Base-by-base conservation (phyloP, 1,284 basidiomycete genomes). In the Rhodotorula sp. region DNA sequence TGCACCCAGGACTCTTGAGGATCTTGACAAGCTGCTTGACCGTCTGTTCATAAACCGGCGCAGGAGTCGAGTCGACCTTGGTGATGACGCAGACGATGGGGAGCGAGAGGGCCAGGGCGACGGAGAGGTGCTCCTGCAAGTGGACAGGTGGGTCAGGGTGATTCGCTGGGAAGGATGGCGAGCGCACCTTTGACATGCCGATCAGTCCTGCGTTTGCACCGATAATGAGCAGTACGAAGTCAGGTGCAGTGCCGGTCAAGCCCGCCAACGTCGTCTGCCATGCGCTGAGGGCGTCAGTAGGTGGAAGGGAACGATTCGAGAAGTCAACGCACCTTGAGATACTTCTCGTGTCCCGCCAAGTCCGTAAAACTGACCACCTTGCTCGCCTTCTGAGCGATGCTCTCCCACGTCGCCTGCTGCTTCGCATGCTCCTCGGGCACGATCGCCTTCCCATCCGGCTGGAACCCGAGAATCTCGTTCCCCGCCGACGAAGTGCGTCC, bases 61-160 rank as follows among this genome's bases (percentile, higher is more conserved):
- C 85, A 1, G 95, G 95, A 0, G 94, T 97, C 95, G 97, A 98
- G 80, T 99, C 96, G 67, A 90, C 91, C 85, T 98, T 98, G 22
- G 94, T 97, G 62, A 98, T 90, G 79, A 92, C 93, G 36, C 96
- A 90, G 8, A 94, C 88, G 47, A 99, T 89, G 2, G 95, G 95
- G 2, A 99, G 91, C 76, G 89, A 92, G 58, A 99, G 83, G 2
- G 95, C 95, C 0, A 99, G 84, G 0, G 95, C 89, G 66, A 99
- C 94, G 2, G 95, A 93, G 20, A 98, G 83, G 81, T 98, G 95
- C 79, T 95, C 93, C 69, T 76, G 73, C 10, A n/a, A 30, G 24
- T 1, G 39, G 27, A 22, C 11, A 20, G 20, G 29, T 19, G 17
- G 51, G n/a, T 15, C 17, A 20, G 22, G 4, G 10, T 22, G 22